These are phyloP conservation scores for Calycina marina DNA, from an alignment of 2,329 filamentous ascomycete species.

Conservation along the genomic window DNA sequence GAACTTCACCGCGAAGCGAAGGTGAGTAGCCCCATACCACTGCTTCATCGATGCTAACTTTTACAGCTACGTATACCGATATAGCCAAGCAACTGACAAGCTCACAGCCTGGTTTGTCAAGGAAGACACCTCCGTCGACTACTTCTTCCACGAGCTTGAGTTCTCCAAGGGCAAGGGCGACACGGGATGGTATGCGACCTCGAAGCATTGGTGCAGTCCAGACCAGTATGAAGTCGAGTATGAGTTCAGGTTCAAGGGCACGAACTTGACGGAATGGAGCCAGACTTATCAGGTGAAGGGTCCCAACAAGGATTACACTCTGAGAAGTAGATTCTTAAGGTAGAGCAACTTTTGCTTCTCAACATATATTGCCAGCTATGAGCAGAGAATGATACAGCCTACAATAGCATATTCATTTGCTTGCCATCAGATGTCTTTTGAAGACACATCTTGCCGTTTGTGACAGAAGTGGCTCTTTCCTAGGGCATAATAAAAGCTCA, in stretches of 20 bases:
- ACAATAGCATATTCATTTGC: too few species aligned
- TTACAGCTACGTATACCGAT: conserved; percentile 58
- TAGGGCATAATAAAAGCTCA: too few species aligned
- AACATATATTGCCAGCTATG: too few species aligned
- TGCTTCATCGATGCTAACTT: conserved; percentile 25
- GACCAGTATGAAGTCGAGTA: conserved; percentile 61
- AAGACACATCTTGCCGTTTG: too few species aligned
- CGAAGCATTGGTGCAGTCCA: conserved; percentile 46
- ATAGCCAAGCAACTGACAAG: conserved; percentile 40
- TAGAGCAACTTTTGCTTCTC: too few species aligned
- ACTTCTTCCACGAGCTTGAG: conserved; percentile 62
- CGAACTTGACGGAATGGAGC: conserved; percentile 41
- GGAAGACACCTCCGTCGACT: conserved; percentile 48
- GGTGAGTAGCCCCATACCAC: conserved; percentile 6
- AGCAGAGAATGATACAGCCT: too few species aligned
- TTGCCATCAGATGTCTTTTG: too few species aligned
- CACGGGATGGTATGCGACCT: conserved; percentile 42
- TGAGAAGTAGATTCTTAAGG: conserved; percentile 34
- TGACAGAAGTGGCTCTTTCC: too few species aligned
- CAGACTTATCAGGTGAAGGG: conserved; percentile 53
- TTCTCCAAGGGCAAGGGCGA: conserved; percentile 26
- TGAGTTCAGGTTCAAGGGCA: conserved; percentile 46
- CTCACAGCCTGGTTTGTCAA: conserved; percentile 64
- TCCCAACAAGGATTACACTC: conserved; percentile 60
- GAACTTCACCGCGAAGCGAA: conserved; percentile 17